Evolutionary conservation across 345 rosid species (phyloP), one percentile per base, ranked within the genome.

Genomic region (Jatropha curcas): DNA sequence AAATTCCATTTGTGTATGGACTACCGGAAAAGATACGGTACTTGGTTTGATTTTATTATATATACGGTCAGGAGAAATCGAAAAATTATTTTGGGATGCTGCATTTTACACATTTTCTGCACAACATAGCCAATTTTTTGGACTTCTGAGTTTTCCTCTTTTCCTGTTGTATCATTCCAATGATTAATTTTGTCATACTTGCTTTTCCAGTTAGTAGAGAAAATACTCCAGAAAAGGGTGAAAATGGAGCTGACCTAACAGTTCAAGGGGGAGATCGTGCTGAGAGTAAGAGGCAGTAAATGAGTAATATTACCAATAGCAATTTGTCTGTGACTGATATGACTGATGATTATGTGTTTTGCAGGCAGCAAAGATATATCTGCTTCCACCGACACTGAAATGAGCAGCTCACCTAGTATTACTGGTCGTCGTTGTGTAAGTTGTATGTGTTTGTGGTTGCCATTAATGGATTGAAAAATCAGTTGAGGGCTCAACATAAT

Each of bases 341-440:
- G 61, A 50, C 41, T 46, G 39, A 30, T 25, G 65, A 46, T 78
- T 67, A 63, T 58, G 41, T 52, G 43, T 75, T 71, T 28, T 79
- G 79, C 80, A 96, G 98, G 74, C 56, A 78, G 46, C 60, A 80
- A 74, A 37, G 74, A 76, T 83, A 71, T 50, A 71, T 67, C 75
- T 67, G 73, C 81, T 78, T 80, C 80, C 51, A 71, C 70, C 79
- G 77, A 82, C 77, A 70, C 75, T 55, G 89, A 81, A 67, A 60
- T 73, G 66, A 80, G 75, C 74, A 66, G 83, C 82, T 75, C 81
- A 60, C 84, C 70, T 87, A 86, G 82, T 60, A 53, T 7, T 71
- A 28, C 77, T 81, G 84, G 83, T 91, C 95, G 97, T 80, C 94
- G 96, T 93, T 90, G 90, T 96, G 98, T 96, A 96, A 96, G 99